Percentiles rank a stretch among this genome's conserved stretches.
Conservation (phyloP, 768 basidiomycete species). For the Naganishia antarctica region DNA sequence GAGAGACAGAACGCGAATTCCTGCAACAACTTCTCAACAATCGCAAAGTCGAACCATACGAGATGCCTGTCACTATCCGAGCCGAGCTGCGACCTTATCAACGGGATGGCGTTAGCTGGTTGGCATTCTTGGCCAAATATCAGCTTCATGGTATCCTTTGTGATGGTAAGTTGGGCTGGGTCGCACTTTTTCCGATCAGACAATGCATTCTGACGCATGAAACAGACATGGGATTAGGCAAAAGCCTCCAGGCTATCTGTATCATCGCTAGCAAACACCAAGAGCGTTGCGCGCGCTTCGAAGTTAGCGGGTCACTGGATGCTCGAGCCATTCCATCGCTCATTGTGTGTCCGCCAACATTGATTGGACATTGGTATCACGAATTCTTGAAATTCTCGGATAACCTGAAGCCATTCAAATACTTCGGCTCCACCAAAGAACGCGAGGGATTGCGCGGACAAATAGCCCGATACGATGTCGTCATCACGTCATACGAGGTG, state of each 20-base stretch:
- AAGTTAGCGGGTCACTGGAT: slow-evolving; percentile 65
- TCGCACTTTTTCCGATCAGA: no score
- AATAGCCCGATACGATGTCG: slow-evolving; percentile 71
- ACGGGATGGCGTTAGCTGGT: slow-evolving; percentile 97
- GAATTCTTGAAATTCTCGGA: slow-evolving; percentile 90
- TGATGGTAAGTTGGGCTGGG: no score
- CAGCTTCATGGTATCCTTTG: slow-evolving; percentile 96
- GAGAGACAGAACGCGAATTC: slow-evolving; percentile 84
- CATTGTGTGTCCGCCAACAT: slow-evolving; percentile 92
- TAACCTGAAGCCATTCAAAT: slow-evolving; percentile 75
- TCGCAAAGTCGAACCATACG: slow-evolving; percentile 84
- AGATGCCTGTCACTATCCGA: slow-evolving; percentile 78
- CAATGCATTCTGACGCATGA: slow-evolving; percentile 25
- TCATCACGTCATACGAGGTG: slow-evolving; percentile 96
- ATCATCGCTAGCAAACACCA: slow-evolving; percentile 90
- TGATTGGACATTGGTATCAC: slow-evolving; percentile 98
- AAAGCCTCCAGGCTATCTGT: slow-evolving; percentile 95
- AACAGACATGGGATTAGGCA: slow-evolving; percentile 96
- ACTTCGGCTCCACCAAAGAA: slow-evolving; percentile 81
- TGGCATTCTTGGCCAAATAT: slow-evolving; percentile 95
- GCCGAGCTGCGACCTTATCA: slow-evolving; percentile 96
- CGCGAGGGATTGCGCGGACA: slow-evolving; percentile 64
- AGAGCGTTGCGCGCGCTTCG: slow-evolving; percentile 57
- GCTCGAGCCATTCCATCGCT: slow-evolving; percentile 83
- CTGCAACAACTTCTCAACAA: slow-evolving; percentile 90